Conservation (phyloP, 1,139 yeast genomes). For the Blastobotrys arbuscula region DNA sequence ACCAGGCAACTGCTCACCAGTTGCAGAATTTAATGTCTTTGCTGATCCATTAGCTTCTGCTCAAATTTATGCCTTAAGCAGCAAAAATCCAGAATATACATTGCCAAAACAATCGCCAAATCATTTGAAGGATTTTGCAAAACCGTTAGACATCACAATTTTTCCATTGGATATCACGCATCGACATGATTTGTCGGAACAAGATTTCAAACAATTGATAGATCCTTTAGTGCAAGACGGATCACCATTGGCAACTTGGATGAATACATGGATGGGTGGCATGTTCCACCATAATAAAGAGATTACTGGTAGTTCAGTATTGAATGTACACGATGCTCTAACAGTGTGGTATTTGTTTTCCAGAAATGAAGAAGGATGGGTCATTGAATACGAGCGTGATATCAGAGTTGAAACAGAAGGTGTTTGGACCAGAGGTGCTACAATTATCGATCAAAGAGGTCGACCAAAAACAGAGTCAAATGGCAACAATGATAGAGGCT, state of each 20-base stretch:
- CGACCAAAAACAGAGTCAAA: slow-evolving; percentile 25
- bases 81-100: slow-evolving; percentile 28
- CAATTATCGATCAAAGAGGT: slow-evolving; percentile 35
- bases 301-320: slow-evolving; percentile 22
- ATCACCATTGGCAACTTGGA: slow-evolving; percentile 35
- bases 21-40: slow-evolving; percentile 40
- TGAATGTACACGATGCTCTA: slow-evolving; percentile 39
- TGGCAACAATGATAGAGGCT: slow-evolving; percentile 24
- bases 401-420: slow-evolving; percentile 39
- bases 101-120: slow-evolving; percentile 27
- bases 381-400: slow-evolving; percentile 27
- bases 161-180: slow-evolving; percentile 39
- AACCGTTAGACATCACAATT: slow-evolving; percentile 31
- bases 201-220: slow-evolving; percentile 20
- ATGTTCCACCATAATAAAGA: slow-evolving; percentile 31
- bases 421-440: slow-evolving; percentile 35
- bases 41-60: slow-evolving; percentile 41
- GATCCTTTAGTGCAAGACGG: slow-evolving; percentile 18
- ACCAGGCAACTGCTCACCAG: slow-evolving; percentile 40
- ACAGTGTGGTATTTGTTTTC: slow-evolving; percentile 32
- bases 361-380: slow-evolving; percentile 26
- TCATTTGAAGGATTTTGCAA: slow-evolving; percentile 16
- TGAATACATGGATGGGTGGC: slow-evolving; percentile 32
- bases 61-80: slow-evolving; percentile 34
- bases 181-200: slow-evolving; percentile 28